phyloP scores from a whole-genome alignment of 805 yeast genomes.

The Starmerella riodocensis region DNA sequence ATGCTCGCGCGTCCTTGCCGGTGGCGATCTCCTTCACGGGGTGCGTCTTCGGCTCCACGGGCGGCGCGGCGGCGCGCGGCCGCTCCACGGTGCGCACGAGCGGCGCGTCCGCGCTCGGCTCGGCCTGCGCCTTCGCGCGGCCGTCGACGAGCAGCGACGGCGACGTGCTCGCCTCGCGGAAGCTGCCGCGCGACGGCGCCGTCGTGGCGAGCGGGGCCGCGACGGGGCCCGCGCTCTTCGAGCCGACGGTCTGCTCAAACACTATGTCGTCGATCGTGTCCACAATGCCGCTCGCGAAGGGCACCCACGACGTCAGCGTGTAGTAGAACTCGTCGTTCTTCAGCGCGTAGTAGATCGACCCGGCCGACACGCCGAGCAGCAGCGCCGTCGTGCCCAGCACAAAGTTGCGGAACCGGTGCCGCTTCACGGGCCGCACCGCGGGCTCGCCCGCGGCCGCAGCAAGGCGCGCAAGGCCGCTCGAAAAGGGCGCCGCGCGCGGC shows the following conservation, averaged over 20 bases:
- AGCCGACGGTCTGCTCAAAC: slow-evolving; percentile 18
- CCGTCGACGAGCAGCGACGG: slow-evolving; percentile 16
- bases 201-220: too few species aligned
- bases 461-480: slow-evolving; percentile 5
- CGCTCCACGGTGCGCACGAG: too few species aligned
- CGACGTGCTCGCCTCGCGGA: not conserved
- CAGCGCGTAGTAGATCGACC: slow-evolving; percentile 46
- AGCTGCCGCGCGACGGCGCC: slow-evolving; percentile 2
- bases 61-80: too few species aligned
- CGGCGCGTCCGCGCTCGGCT: not conserved
- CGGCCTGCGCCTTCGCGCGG: slow-evolving; percentile 9
- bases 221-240: too few species aligned
- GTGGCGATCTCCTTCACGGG: not conserved
- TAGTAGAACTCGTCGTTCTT: slow-evolving; percentile 49
- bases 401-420: slow-evolving; percentile 25
- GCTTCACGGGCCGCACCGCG: slow-evolving; percentile 9
- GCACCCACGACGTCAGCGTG: slow-evolving; percentile 48
- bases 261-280: slow-evolving; percentile 36
- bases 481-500: slow-evolving; percentile 8
- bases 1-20: not conserved
- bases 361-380: slow-evolving; percentile 36
- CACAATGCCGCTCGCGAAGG: slow-evolving; percentile 45
- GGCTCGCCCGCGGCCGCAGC: slow-evolving; percentile 1
- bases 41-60: too few species aligned
- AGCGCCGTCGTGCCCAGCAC: slow-evolving; percentile 21